phyloP scores from a whole-genome alignment of 495 filamentous ascomycete species.

The Lophiostoma macrostomum region DNA sequence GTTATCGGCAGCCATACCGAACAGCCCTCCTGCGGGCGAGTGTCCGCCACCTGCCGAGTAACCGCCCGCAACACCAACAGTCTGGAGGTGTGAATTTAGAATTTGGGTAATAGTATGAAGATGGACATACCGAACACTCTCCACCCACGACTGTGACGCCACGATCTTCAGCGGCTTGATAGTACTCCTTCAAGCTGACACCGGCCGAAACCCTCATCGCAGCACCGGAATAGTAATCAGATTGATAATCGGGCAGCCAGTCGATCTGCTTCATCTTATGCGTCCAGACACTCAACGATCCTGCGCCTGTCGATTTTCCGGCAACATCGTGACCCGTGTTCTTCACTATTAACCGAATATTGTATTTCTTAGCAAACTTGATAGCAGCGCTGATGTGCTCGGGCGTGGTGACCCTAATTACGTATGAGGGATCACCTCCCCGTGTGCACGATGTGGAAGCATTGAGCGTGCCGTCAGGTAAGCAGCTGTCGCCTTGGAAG shows the following conservation, averaged over 20 bases:
- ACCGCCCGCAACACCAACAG: constrained; percentile 27
- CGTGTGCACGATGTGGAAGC: constrained; percentile 44
- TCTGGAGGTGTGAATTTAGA: constrained; percentile 8
- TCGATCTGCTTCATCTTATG: constrained; percentile 20
- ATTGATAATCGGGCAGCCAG: constrained; percentile 4
- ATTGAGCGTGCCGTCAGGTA: background rate
- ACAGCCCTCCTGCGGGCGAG: constrained; percentile 10
- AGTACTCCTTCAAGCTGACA: constrained; percentile 4
- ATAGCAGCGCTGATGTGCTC: constrained; percentile 58
- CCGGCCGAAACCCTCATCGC: constrained; percentile 16
- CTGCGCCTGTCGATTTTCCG: constrained; percentile 4
- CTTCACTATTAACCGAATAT: constrained; percentile 60
- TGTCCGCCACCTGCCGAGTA: constrained; percentile 24
- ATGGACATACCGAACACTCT: constrained; percentile 15
- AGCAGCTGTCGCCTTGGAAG: constrained; percentile 18
- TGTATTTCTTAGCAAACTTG: constrained; percentile 60
- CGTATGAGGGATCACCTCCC: constrained; percentile 57
- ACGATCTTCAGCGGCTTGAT: constrained; percentile 7
- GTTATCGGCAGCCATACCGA: constrained; percentile 25
- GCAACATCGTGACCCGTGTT: constrained; percentile 60
- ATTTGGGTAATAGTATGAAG: background rate
- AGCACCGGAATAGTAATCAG: constrained; percentile 7
- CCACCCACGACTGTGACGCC: constrained; percentile 24
- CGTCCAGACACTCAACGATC: constrained; percentile 26
- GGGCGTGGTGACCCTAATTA: constrained; percentile 55